Evolutionary conservation across 768 basidiomycete species (phyloP), one percentile per base, ranked within the genome.

Genomic region (Coprinellus aureogranulatus): DNA sequence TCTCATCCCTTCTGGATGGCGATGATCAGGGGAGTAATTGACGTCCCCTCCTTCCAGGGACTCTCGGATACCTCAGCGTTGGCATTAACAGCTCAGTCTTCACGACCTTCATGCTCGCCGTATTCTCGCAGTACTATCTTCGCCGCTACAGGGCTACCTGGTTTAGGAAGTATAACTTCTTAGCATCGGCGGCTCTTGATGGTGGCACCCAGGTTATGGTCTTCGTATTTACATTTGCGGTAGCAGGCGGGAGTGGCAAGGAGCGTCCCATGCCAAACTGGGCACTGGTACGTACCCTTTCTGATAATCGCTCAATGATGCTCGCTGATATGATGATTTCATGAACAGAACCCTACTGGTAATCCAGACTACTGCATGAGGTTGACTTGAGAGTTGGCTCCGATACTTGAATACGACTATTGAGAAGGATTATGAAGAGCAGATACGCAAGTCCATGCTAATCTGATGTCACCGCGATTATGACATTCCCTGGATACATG

Each of bases 151-250:
- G 87, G 60, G 83, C 85, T 69, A 78, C 80, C 2, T 87, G 85
- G 85, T 87, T 86, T 84, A 73, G 76, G n/a, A 87, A 88, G 68
- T 82, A 82, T 68, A 82, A 82, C 66, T 83, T 87, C 61, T 81
- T 89, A 20, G 68, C 89, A n/a, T 89, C 87, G 6, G 86, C 87
- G 8, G 88, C 85, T 4, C 64, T 90, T 61, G 88, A 89, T 63
- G 80, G 87, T 14, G 87, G 89, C 18, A 58, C 57, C 22, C 57
- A 58, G 23, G 73, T 77, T 58, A 78, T 77, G 77, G 71, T 77
- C 23, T 78, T 80, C 53, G 74, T 78, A 0, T 77, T 68, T 57
- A 77, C 75, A 1, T 79, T 78, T 41, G 76, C 76, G 0, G 77
- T 79, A 12, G 77, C 75, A 26, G 78, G 77, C 1, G 77, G 76